Conservation (phyloP, 345 rosid species). For the Citrus medica region DNA sequence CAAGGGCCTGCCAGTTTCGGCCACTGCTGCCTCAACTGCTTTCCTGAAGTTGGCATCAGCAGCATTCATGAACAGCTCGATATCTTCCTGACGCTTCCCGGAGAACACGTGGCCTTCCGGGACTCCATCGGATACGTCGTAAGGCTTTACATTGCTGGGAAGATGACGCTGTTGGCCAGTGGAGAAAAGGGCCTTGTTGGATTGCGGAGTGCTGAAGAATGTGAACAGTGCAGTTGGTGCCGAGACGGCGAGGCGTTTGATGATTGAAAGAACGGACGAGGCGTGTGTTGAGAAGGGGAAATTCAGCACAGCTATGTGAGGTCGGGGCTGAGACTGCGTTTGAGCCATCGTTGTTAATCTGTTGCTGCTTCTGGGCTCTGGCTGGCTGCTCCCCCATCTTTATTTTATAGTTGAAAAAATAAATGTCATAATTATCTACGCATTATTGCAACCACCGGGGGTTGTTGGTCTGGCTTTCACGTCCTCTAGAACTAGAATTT, state of each 20-base stretch:
- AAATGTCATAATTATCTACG: no score
- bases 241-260: slow-evolving; percentile 26
- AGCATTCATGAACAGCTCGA: slow-evolving; percentile 35
- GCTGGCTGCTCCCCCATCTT: no score
- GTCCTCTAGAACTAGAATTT: no score
- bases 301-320: slow-evolving; percentile 38
- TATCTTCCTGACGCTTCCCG: slow-evolving; percentile 32
- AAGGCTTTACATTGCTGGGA: not conserved
- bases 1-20: slow-evolving; percentile 26
- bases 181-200: slow-evolving; percentile 16
- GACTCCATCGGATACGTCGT: slow-evolving; percentile 28
- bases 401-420: no score
- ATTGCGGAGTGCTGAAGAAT: slow-evolving; percentile 25
- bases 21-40: slow-evolving; percentile 31
- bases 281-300: slow-evolving; percentile 47
- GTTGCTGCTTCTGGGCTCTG: no score
- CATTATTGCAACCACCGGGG: no score
- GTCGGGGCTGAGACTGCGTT: not conserved
- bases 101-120: slow-evolving; percentile 21
- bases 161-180: not conserved
- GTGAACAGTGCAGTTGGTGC: slow-evolving; percentile 34
- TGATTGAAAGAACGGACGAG: slow-evolving; percentile 30
- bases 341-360: not conserved
- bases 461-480: no score
- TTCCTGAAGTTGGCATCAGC: slow-evolving; percentile 28